These are phyloP conservation scores for Boletus subparvulus DNA, from an alignment of 768 basidiomycete genomes.

Conservation along the genomic window DNA sequence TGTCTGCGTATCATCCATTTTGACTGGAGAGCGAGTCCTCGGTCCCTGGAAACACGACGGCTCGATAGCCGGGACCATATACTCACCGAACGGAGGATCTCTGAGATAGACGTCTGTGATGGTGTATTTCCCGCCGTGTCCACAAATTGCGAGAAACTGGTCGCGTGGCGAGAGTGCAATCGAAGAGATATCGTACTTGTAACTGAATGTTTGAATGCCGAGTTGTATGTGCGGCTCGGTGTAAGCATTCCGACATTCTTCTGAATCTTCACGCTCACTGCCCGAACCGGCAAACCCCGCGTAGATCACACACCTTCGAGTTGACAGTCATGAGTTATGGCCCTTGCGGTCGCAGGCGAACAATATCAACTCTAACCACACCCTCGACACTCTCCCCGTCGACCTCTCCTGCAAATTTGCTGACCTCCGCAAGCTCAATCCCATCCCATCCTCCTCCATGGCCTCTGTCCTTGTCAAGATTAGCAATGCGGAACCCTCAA, in stretches of 20 bases:
- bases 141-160: too few species aligned
- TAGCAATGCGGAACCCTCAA: constrained; percentile 46
- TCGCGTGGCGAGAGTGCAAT: too few species aligned
- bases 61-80: not conserved
- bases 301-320: not conserved
- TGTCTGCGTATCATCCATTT: not conserved
- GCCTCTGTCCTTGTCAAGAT: constrained; percentile 79
- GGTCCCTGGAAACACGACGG: not conserved
- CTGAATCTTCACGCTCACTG: too few species aligned
- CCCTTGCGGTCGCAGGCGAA: constrained; percentile 29
- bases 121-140: too few species aligned
- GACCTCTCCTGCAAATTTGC: constrained; percentile 94
- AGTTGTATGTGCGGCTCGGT: too few species aligned
- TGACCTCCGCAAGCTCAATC: constrained; percentile 97
- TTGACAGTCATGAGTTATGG: constrained; percentile 24
- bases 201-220: too few species aligned
- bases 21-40: not conserved
- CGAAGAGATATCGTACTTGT: too few species aligned
- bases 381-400: constrained; percentile 88
- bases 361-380: constrained; percentile 59
- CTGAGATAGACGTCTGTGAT: too few species aligned
- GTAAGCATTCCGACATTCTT: too few species aligned
- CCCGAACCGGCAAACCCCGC: constrained; percentile 34
- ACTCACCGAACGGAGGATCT: not conserved
- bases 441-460: constrained; percentile 90